These are phyloP conservation scores for Circinella umbellata DNA, from an alignment of 371 early-diverging fungal genomes.

Conservation along the genomic window DNA sequence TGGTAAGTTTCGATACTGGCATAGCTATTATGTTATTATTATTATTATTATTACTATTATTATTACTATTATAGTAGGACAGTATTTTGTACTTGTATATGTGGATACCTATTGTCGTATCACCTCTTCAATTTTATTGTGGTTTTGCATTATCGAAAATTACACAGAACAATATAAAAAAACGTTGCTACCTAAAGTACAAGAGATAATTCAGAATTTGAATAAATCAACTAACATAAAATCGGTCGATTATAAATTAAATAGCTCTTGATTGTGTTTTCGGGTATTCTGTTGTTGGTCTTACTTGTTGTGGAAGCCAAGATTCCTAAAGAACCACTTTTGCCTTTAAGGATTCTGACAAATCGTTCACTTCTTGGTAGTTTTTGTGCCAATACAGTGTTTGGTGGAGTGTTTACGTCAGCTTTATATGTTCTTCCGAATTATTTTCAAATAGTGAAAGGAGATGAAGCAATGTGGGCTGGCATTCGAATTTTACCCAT, in stretches of 20 bases:
- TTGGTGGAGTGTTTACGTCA: background rate
- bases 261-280: background rate
- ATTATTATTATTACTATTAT: no score
- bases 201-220: no score
- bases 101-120: no score
- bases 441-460: constrained; percentile 6
- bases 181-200: no score
- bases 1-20: background rate
- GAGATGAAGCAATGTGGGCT: background rate
- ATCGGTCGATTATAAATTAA: background rate
- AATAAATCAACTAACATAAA: background rate
- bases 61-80: no score
- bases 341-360: background rate
- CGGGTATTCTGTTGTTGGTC: background rate
- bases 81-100: no score
- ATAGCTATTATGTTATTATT: no score
- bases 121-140: no score
- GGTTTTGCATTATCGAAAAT: no score
- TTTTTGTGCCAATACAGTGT: background rate
- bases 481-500: background rate
- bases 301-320: background rate
- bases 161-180: no score
- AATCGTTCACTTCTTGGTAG: background rate
- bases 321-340: background rate
- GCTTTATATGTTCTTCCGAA: background rate